Conservation (phyloP, 352 stramenopile genomes). For the Phytophthora vignae region DNA sequence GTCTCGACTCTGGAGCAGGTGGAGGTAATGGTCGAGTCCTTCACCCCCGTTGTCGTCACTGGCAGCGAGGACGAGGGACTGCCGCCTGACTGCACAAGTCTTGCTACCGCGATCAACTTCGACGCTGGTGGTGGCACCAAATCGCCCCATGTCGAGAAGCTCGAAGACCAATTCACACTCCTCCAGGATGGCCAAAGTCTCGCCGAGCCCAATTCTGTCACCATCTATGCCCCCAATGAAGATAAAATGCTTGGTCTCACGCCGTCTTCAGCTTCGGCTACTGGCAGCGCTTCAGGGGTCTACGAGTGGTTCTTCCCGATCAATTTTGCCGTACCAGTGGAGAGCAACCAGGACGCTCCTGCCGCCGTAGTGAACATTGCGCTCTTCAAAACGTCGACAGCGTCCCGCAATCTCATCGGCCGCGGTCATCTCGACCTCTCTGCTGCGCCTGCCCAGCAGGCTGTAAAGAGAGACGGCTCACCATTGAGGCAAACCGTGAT, state of each 20-base stretch:
- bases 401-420: slow-evolving; percentile 26
- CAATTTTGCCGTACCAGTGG: slow-evolving; percentile 19
- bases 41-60: slow-evolving; percentile 38
- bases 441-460: slow-evolving; percentile 3
- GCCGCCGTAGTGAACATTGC: slow-evolving; percentile 24
- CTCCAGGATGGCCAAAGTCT: slow-evolving; percentile 26
- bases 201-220: not conserved
- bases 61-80: slow-evolving; percentile 30
- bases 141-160: not conserved
- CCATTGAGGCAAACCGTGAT: slow-evolving; percentile 34
- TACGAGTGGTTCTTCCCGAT: slow-evolving; percentile 53
- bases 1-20: slow-evolving; percentile 21
- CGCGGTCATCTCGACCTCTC: slow-evolving; percentile 31
- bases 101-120: slow-evolving; percentile 19
- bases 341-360: slow-evolving; percentile 5
- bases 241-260: slow-evolving; percentile 19
- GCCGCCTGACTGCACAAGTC: slow-evolving; percentile 24
- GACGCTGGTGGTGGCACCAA: not conserved
- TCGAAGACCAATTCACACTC: slow-evolving; percentile 27
- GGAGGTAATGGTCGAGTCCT: slow-evolving; percentile 33
- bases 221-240: not conserved
- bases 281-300: slow-evolving; percentile 8
- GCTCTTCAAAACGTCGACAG: slow-evolving; percentile 35
- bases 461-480: slow-evolving; percentile 31
- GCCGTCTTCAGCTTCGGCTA: slow-evolving; percentile 23